phyloP scores from a whole-genome alignment of 1,284 basidiomycete species.

The Bondarzewia mesenterica region DNA sequence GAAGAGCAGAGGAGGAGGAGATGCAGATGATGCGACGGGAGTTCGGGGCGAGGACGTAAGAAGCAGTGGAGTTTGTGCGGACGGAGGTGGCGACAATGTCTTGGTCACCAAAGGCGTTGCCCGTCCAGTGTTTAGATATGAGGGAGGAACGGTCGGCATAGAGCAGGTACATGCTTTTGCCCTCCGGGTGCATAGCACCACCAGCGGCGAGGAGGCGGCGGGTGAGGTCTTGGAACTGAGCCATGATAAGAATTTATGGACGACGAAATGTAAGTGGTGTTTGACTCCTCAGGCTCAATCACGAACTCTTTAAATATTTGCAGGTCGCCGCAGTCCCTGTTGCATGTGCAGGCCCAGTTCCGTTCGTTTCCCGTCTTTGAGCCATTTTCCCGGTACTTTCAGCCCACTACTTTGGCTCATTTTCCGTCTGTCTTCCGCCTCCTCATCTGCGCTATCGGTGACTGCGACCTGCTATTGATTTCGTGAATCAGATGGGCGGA shows the following conservation, averaged over 20 bases:
- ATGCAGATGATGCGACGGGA: background rate
- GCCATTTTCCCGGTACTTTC: background rate
- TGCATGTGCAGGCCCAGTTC: background rate
- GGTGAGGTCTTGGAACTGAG: background rate
- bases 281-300: background rate
- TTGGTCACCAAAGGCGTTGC: background rate
- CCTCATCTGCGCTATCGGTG: background rate
- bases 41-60: background rate
- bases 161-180: background rate
- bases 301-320: background rate
- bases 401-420: background rate
- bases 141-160: background rate
- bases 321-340: background rate
- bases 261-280: background rate
- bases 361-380: background rate
- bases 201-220: background rate
- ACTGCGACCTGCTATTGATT: background rate
- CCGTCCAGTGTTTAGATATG: background rate
- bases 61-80: background rate
- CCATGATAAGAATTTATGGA: background rate
- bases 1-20: background rate
- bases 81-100: background rate
- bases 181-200: background rate
- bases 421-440: background rate
- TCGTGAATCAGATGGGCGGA: background rate